A percentile compares a stretch with the other conserved stretches of the same genome.
Conservation (phyloP, 2,329 filamentous ascomycete species). For the Penicillium brevicompactum region DNA sequence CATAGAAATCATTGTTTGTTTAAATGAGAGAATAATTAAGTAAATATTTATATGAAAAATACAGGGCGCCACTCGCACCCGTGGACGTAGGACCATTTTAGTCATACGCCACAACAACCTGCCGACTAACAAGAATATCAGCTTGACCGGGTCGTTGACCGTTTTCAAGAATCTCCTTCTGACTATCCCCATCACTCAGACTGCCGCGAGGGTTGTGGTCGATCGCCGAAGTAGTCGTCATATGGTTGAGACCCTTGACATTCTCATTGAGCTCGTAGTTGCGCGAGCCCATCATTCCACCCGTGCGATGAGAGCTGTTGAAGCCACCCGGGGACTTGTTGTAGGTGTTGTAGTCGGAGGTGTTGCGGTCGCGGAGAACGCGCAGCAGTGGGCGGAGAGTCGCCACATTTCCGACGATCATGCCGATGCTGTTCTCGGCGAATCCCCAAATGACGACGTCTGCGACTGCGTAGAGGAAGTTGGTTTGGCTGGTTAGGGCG, state of each 20-base stretch:
- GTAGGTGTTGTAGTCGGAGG: constrained; percentile 15
- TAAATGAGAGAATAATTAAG: background rate
- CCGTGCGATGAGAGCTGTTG: constrained; percentile 4
- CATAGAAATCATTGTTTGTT: too few relatives aligned
- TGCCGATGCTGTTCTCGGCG: constrained; percentile 53
- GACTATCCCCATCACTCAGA: constrained; percentile 25
- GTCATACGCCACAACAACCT: constrained; percentile 21
- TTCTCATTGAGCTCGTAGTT: constrained; percentile 21
- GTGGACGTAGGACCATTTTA: background rate
- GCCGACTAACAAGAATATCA: constrained; percentile 22
- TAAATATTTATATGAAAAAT: background rate
- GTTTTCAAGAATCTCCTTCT: constrained; percentile 23
- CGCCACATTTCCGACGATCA: constrained; percentile 52
- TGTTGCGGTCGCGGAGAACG: constrained; percentile 22
- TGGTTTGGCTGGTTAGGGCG: constrained; percentile 41
- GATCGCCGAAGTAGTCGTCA: constrained; percentile 6
- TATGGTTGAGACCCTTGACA: constrained; percentile 11
- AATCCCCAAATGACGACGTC: constrained; percentile 52
- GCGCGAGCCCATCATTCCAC: constrained; percentile 8
- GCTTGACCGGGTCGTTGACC: constrained; percentile 13
- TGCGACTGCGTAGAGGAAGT: constrained; percentile 46
- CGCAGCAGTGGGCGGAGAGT: constrained; percentile 50
- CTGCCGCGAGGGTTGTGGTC: constrained; percentile 6
- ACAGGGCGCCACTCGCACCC: background rate
- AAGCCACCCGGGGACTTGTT: constrained; percentile 3